Evolutionary conservation across 139 green algal genomes (phyloP).

Genomic region (Chara braunii): DNA sequence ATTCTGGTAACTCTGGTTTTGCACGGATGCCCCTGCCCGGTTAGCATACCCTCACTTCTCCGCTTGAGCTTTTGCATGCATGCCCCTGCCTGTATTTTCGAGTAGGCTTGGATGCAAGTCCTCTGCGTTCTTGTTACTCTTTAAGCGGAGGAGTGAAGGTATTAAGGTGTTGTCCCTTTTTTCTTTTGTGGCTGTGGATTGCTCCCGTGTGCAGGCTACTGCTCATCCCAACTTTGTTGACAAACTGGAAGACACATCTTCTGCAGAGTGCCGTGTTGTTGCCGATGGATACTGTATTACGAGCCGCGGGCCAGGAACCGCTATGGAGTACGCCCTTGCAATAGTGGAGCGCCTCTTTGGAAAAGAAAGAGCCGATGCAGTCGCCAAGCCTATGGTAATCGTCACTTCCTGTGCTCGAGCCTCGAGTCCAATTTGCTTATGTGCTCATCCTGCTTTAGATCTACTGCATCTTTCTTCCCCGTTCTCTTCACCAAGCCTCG

Average conservation of each 20-base stretch:
- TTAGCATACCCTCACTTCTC: no score
- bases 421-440: not conserved
- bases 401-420: not conserved
- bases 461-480: not conserved
- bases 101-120: no score
- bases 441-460: not conserved
- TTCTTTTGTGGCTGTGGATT: no score
- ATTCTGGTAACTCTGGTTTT: no score
- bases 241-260: constrained; percentile 42
- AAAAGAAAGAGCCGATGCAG: constrained; percentile 66
- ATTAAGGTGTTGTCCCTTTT: no score
- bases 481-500: no score
- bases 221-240: constrained; percentile 76
- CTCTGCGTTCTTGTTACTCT: no score
- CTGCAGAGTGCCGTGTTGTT: constrained; percentile 70
- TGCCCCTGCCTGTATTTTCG: no score
- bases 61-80: no score
- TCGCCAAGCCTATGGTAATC: constrained; percentile 88
- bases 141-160: no score
- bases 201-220: constrained; percentile 70
- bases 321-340: constrained; percentile 87
- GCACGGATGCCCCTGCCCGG: no score
- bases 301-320: constrained; percentile 74
- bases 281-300: constrained; percentile 76
- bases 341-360: constrained; percentile 85